phyloP scores from a whole-genome alignment of 805 yeast genomes.

The Pichia gijzeniarum region DNA sequence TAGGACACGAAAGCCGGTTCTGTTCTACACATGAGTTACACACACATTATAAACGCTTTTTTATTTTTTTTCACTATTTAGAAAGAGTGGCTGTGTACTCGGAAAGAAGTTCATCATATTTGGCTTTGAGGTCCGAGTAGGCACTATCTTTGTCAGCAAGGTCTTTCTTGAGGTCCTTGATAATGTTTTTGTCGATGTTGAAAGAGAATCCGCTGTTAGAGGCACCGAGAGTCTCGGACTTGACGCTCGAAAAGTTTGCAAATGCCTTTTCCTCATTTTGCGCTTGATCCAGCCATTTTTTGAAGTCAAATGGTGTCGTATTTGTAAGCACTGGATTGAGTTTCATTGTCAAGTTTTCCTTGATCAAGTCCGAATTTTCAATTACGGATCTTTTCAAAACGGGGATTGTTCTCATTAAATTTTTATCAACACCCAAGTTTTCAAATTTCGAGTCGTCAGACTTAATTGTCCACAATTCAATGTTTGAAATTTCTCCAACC shows the following conservation, averaged over 20 bases:
- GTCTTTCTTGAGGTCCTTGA: slow-evolving; percentile 8
- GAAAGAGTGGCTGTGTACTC: slow-evolving; percentile 12
- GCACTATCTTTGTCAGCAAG: slow-evolving; percentile 11
- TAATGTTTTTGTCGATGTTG: slow-evolving; percentile 6
- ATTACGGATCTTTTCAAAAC: slow-evolving; percentile 55
- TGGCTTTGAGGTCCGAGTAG: slow-evolving; percentile 9
- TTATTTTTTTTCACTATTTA: slow-evolving; percentile 1
- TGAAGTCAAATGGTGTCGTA: slow-evolving; percentile 33
- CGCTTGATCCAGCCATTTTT: slow-evolving; percentile 42
- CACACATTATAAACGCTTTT: too few species aligned
- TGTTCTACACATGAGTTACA: too few species aligned
- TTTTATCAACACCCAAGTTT: slow-evolving; percentile 29
- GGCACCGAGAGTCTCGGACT: slow-evolving; percentile 28
- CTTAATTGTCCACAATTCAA: slow-evolving; percentile 19
- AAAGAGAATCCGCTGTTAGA: not conserved
- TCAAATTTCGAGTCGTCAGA: slow-evolving; percentile 15
- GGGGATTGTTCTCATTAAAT: slow-evolving; percentile 43
- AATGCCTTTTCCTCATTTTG: slow-evolving; percentile 48
- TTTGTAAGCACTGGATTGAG: slow-evolving; percentile 16
- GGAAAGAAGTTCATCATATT: slow-evolving; percentile 16
- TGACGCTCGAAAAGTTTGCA: slow-evolving; percentile 35
- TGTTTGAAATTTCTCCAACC: slow-evolving; percentile 23
- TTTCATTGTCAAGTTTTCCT: slow-evolving; percentile 40
- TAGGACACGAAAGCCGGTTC: too few species aligned
- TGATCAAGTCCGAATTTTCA: slow-evolving; percentile 32